Base-by-base conservation (phyloP, 2,329 filamentous ascomycete species). In the Cladobotryum protrusum region DNA sequence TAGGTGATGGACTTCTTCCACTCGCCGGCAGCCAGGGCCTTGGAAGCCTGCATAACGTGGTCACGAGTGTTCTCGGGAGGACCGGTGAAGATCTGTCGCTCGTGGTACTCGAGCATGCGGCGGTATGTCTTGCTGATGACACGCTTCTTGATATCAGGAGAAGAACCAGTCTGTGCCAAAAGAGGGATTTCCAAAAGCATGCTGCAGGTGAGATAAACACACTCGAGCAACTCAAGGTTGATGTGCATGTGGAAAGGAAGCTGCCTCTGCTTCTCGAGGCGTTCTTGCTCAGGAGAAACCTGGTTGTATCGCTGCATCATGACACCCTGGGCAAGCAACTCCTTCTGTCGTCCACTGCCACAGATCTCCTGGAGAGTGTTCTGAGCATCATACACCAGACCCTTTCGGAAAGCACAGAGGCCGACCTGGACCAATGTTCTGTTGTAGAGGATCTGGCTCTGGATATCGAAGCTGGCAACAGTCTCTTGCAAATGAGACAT, bases 241-340 rank as follows among this genome's bases (percentile, higher is more conserved):
- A 99, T 99, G 80, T 99, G 93, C 90, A 99, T 96, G 77, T 99
- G 93, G 85, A 99, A 99, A 35, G 93, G 93, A 59, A 99, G 81
- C 74, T 99, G 93, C 62, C 93, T 86, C 74, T 97, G 92, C 68
- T 93, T 89, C 77, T 99, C 93, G 36, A 97, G 81, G 58, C 92
- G 88, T 76, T 99, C 93, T 72, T 99, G 93, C 73, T 99, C 93
- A 15, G 93, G 93, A 34, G 91, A 93, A 54, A 99, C 93, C 64
- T 96, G 91, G 63, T 83, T 92, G 75, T 91, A 99, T 60, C 93
- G 83, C 76, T 99, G 93, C 69, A 99, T 93, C 78, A 97, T 96
- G 55, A 99, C 89, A 69, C 93, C 95, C 73, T 99, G 93, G 36
- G 93, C 95, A 41, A 99, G 82, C 47, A 99, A 80, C 74, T 99